Conservation (phyloP, 2,329 filamentous ascomycete genomes). For the Penicillium sp. region DNA sequence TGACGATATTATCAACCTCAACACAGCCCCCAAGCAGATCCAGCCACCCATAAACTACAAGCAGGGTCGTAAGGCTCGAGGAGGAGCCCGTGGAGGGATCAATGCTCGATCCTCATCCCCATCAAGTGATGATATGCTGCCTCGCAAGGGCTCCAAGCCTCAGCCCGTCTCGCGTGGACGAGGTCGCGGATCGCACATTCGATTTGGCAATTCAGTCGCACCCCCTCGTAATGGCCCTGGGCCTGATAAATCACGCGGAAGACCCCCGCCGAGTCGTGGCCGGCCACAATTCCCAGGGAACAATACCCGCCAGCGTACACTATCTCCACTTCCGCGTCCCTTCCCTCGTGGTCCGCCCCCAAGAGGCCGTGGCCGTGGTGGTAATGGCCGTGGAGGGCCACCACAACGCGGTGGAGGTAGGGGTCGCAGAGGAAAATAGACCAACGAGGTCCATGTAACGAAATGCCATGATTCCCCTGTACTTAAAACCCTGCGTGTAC, state of each 20-base stretch:
- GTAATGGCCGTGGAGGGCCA: constrained; percentile 17
- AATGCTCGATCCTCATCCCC: constrained; percentile 24
- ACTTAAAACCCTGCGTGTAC: not conserved
- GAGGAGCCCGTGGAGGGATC: constrained; percentile 16
- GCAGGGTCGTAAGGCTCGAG: constrained; percentile 22
- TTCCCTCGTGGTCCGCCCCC: not conserved
- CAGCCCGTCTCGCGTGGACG: constrained; percentile 25
- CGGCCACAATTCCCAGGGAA: not conserved
- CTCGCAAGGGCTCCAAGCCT: constrained; percentile 25
- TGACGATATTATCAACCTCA: constrained; percentile 41
- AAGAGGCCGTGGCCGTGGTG: constrained; percentile 16
- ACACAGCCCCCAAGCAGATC: constrained; percentile 19
- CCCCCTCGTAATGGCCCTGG: not conserved
- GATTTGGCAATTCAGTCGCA: constrained; percentile 31
- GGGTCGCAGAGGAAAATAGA: constrained; percentile 15
- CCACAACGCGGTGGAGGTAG: constrained; percentile 17
- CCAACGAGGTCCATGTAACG: not conserved
- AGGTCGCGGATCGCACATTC: constrained; percentile 34
- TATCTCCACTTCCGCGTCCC: not conserved
- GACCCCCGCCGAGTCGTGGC: constrained; percentile 3
- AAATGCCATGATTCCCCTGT: constrained; percentile 12
- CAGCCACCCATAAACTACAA: constrained; percentile 1
- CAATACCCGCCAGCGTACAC: not conserved
- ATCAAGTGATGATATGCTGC: constrained; percentile 33
- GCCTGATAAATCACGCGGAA: constrained; percentile 15